Conservation (phyloP, 805 yeast genomes). For the Schwanniomyces sp. region DNA sequence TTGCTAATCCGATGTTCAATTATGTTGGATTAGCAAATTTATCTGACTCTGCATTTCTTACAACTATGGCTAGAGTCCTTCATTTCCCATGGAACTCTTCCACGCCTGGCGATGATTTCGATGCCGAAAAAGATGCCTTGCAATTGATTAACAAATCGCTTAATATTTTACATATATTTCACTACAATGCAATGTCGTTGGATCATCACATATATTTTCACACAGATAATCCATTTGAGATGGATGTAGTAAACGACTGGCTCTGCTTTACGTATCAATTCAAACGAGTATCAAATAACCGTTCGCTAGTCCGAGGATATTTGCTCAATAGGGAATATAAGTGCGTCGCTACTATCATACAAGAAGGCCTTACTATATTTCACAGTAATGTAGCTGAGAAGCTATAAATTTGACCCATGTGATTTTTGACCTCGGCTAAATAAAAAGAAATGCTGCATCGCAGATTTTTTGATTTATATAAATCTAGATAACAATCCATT, state of each 20-base stretch:
- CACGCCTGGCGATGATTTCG: conserved; percentile 28
- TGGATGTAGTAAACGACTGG: conserved; percentile 38
- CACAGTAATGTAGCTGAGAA: conserved; percentile 6
- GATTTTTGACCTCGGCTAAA: conserved; percentile 2
- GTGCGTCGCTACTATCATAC: conserved; percentile 39
- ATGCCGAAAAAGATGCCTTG: conserved; percentile 32
- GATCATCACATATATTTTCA: conserved; percentile 47
- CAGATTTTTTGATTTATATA: not conserved
- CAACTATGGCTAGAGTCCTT: conserved; percentile 40
- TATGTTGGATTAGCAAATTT: conserved; percentile 37
- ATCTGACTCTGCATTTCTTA: conserved; percentile 39
- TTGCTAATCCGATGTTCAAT: conserved; percentile 26
- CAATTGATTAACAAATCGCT: conserved; percentile 26
- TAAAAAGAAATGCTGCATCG: too few species aligned
- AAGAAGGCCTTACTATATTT: conserved; percentile 40
- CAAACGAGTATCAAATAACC: conserved; percentile 30
- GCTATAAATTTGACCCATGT: not conserved
- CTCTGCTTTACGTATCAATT: conserved; percentile 35
- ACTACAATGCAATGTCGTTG: conserved; percentile 45
- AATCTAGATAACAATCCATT: not conserved
- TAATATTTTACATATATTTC: conserved; percentile 35
- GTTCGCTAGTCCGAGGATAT: conserved; percentile 38
- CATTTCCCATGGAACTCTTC: conserved; percentile 46
- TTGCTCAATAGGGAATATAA: conserved; percentile 29
- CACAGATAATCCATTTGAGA: conserved; percentile 16